phyloP scores from a whole-genome alignment of 1,284 basidiomycete species.

The Puccinia triticina region DNA sequence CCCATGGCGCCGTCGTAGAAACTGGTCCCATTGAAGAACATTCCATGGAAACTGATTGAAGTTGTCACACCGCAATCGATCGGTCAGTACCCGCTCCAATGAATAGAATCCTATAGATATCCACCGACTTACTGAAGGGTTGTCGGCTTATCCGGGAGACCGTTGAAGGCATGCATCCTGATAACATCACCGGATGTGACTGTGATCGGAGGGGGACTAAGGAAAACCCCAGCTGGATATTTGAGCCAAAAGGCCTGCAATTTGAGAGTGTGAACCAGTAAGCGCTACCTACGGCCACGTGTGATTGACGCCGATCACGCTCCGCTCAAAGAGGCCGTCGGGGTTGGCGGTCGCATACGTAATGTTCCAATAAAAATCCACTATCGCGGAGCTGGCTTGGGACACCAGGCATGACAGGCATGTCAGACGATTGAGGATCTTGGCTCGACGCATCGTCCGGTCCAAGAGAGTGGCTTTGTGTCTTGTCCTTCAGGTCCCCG shows the following conservation, averaged over 20 bases:
- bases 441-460: not conserved
- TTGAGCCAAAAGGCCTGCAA: not conserved
- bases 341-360: constrained; percentile 35
- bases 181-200: constrained; percentile 45
- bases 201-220: constrained; percentile 44
- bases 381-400: not conserved
- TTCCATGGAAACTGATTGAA: constrained; percentile 68
- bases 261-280: not conserved
- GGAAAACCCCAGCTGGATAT: not conserved
- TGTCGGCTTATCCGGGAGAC: constrained; percentile 36
- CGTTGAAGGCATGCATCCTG: constrained; percentile 49
- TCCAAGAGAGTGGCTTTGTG: too few species aligned
- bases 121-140: constrained; percentile 31
- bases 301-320: constrained; percentile 81
- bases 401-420: not conserved
- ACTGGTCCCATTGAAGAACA: constrained; percentile 82
- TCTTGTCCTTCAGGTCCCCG: too few species aligned
- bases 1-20: constrained; percentile 86
- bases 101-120: not conserved
- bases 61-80: not conserved
- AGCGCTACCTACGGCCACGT: constrained; percentile 78
- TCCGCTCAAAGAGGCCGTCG: constrained; percentile 63
- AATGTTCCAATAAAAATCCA: constrained; percentile 49
- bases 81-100: not conserved
- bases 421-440: not conserved